Evolutionary conservation across 768 basidiomycete genomes (phyloP).

Genomic region (Leucosporidium creatinivorum): DNA sequence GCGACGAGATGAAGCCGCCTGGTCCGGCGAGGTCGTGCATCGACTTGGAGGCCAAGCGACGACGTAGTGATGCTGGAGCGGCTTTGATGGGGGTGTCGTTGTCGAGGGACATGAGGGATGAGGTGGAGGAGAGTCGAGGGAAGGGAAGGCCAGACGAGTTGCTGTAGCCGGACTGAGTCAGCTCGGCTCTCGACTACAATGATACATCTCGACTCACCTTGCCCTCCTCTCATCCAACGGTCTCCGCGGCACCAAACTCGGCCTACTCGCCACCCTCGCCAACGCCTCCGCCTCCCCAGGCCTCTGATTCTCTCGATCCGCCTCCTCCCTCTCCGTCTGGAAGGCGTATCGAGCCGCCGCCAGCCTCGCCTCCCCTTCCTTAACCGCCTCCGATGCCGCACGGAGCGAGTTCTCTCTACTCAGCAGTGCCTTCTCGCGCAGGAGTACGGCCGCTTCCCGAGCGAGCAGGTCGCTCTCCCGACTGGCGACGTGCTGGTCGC

Average conservation of each 20-base stretch:
- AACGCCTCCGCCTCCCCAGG: slow-evolving; percentile 27
- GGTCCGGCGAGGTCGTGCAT: slow-evolving; percentile 25
- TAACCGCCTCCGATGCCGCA: background rate
- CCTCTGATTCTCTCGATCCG: slow-evolving; percentile 5
- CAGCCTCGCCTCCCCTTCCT: slow-evolving; percentile 11
- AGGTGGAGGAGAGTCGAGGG: slow-evolving; percentile 23
- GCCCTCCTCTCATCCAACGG: slow-evolving; percentile 34
- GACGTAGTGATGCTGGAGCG: slow-evolving; percentile 12
- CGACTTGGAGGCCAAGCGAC: slow-evolving; percentile 28
- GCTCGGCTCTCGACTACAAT: background rate
- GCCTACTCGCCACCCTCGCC: slow-evolving; percentile 34
- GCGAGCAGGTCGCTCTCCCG: slow-evolving; percentile 33
- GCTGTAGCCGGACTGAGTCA: background rate
- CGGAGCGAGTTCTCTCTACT: slow-evolving; percentile 17
- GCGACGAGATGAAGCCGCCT: slow-evolving; percentile 1
- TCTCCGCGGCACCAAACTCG: slow-evolving; percentile 36
- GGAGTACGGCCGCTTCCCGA: slow-evolving; percentile 24
- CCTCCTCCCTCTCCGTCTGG: background rate
- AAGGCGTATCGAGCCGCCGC: background rate
- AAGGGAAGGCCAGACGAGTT: slow-evolving; percentile 10
- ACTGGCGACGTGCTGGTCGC: slow-evolving; percentile 24
- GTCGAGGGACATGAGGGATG: slow-evolving; percentile 33
- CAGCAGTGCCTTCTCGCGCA: slow-evolving; percentile 22
- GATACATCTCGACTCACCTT: slow-evolving; percentile 18
- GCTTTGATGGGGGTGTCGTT: slow-evolving; percentile 30